Percentiles rank a stretch among this genome's conserved stretches.
These are phyloP conservation scores for Panellus pusillus DNA, from an alignment of 768 basidiomycete genomes.

Conservation along the genomic window DNA sequence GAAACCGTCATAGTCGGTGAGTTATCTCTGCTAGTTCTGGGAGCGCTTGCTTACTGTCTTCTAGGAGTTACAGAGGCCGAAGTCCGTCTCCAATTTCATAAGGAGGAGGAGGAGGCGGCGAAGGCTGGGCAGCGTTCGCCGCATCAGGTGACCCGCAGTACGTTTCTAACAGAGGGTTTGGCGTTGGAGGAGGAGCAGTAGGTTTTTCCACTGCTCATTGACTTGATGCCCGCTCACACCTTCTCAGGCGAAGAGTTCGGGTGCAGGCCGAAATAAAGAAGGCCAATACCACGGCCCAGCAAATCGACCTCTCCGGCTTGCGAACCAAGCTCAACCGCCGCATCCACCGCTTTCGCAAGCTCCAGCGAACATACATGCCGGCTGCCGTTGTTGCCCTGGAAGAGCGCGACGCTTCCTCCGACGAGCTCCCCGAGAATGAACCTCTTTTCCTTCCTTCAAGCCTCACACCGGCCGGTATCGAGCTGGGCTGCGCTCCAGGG, in stretches of 20 bases:
- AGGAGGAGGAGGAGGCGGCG: background rate
- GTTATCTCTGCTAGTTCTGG: no score
- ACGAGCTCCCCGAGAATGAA: slow-evolving; percentile 9
- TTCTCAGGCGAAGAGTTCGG: background rate
- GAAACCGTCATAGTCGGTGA: no score
- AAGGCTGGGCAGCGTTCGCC: background rate
- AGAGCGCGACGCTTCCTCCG: background rate
- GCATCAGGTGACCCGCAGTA: slow-evolving; percentile 4
- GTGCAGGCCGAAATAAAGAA: background rate
- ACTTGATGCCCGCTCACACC: background rate
- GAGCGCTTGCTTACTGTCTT: no score
- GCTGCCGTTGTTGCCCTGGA: background rate
- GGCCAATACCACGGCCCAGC: background rate
- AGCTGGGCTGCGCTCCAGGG: no score
- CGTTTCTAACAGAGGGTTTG: background rate
- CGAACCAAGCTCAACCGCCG: background rate
- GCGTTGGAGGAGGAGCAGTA: slow-evolving; percentile 14
- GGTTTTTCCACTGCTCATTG: background rate
- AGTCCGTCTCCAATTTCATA: background rate
- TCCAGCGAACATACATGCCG: slow-evolving; percentile 8
- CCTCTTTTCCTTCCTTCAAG: slow-evolving; percentile 22
- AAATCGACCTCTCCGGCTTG: background rate
- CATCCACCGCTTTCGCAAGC: background rate
- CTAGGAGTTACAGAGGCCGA: background rate
- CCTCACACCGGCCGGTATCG: no score